Conservation (phyloP, 140 eudicot species). For the Ambrosia hybrid region DNA sequence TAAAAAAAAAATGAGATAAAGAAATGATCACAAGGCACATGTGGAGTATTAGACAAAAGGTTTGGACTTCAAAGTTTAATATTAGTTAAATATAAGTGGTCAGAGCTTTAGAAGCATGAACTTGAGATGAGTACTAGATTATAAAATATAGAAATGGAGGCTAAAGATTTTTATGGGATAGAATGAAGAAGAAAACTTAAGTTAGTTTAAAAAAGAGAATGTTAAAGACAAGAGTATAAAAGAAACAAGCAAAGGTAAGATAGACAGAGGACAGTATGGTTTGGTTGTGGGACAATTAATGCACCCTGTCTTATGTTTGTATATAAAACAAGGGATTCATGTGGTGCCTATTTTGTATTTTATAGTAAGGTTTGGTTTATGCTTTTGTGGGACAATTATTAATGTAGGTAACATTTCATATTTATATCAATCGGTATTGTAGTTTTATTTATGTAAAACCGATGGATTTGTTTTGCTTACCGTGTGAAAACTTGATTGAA, state of each 20-base stretch:
- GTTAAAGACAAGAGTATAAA: slow-evolving; percentile 33
- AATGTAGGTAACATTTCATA: too few relatives aligned
- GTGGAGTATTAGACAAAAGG: slow-evolving; percentile 26
- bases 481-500: too few relatives aligned
- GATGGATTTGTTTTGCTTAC: too few relatives aligned
- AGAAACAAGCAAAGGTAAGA: slow-evolving; percentile 17
- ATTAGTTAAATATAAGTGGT: background rate
- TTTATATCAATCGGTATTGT: too few relatives aligned
- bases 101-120: slow-evolving; percentile 33
- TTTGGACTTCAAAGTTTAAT: slow-evolving; percentile 25
- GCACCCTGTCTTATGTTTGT: slow-evolving; percentile 17
- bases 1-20: slow-evolving; percentile 19
- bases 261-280: background rate
- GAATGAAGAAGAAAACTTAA: slow-evolving; percentile 19
- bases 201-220: slow-evolving; percentile 26
- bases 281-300: slow-evolving; percentile 31
- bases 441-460: too few relatives aligned
- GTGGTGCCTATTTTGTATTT: background rate
- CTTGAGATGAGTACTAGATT: slow-evolving; percentile 16
- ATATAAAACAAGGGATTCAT: background rate
- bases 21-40: slow-evolving; percentile 30
- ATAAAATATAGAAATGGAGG: slow-evolving; percentile 11
- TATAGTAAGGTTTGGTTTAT: background rate
- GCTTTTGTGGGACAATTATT: too few relatives aligned
- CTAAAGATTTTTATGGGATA: slow-evolving; percentile 27